Percentiles rank a stretch among this genome's conserved stretches.
phyloP scores from a whole-genome alignment of 306 rosid genomes.

The Dryas octopetala region DNA sequence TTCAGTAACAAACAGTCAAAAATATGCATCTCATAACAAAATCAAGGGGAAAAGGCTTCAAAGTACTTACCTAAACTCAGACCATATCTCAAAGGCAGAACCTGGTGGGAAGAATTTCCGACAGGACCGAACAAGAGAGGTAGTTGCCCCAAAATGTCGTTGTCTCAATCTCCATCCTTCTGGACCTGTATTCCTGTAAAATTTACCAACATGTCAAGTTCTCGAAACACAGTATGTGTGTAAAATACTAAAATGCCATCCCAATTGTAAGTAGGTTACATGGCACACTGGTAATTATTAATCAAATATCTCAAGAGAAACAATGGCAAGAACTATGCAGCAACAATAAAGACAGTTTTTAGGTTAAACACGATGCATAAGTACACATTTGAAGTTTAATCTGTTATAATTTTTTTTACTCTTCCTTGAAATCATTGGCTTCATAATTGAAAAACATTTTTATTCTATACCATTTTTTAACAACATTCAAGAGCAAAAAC shows the following conservation, averaged over 20 bases:
- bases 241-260: conserved; percentile 1
- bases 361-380: neutral
- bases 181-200: conserved; percentile 89
- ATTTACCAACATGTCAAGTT: conserved; percentile 22
- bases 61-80: conserved; percentile 82
- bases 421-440: neutral
- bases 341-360: neutral
- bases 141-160: conserved; percentile 81
- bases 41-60: conserved; percentile 25
- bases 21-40: conserved; percentile 4
- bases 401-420: neutral
- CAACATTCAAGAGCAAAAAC: neutral
- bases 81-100: conserved; percentile 97
- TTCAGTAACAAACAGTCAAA: conserved; percentile 7
- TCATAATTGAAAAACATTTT: neutral
- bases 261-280: conserved; percentile 7
- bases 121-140: conserved; percentile 94
- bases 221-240: conserved; percentile 9
- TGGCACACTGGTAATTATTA: neutral
- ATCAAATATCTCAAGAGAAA: conserved; percentile 15
- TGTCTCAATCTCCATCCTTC: conserved; percentile 99
- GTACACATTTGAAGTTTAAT: neutral
- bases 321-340: conserved; percentile 12
- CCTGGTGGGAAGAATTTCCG: conserved; percentile 90
- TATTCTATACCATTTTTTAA: neutral